phyloP scores from a whole-genome alignment of 1,139 yeast genomes.

The Lodderomyces orthopsilosis region DNA sequence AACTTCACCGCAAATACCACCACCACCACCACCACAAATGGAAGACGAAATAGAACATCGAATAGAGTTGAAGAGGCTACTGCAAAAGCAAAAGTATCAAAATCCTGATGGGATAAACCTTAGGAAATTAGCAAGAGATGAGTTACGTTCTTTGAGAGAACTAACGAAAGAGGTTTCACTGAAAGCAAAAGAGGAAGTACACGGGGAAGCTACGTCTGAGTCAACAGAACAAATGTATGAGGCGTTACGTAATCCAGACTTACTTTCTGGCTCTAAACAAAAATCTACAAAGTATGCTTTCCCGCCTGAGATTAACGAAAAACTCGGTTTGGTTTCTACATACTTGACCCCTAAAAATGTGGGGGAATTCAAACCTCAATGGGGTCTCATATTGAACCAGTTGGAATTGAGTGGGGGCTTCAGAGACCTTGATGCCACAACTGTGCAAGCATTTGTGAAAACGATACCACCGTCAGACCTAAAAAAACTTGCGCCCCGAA shows the following conservation, averaged over 20 bases:
- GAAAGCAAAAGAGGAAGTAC: neutral
- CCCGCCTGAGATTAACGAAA: slow-evolving; percentile 42
- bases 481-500: slow-evolving; percentile 29
- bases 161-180: neutral
- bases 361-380: slow-evolving; percentile 20
- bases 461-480: slow-evolving; percentile 42
- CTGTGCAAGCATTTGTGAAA: slow-evolving; percentile 41
- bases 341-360: slow-evolving; percentile 33
- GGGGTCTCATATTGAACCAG: slow-evolving; percentile 53
- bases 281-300: slow-evolving; percentile 19
- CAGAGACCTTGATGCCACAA: slow-evolving; percentile 29
- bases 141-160: neutral
- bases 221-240: neutral
- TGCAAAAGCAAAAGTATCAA: neutral
- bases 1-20: neutral
- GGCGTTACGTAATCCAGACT: neutral
- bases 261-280: neutral
- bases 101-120: neutral
- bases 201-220: neutral
- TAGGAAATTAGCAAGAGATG: neutral
- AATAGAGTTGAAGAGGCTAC: neutral
- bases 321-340: slow-evolving; percentile 45
- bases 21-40: neutral
- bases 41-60: neutral
- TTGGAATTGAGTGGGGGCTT: slow-evolving; percentile 44